phyloP scores from a whole-genome alignment of 225 moss, liverwort and hornwort species.

The Ulota crispa region DNA sequence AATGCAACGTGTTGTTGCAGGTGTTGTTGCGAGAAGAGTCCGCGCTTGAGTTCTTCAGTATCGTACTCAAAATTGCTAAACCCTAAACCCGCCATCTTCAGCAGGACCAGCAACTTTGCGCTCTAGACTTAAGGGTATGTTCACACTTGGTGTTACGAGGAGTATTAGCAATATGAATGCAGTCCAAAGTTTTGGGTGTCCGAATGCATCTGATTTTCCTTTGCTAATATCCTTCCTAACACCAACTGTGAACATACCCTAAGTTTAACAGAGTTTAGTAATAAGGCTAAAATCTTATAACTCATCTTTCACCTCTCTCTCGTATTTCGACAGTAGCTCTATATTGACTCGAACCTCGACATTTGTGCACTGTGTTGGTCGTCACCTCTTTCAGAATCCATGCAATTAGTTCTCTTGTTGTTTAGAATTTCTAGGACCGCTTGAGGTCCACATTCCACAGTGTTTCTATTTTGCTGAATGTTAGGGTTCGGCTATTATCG shows the following conservation, averaged over 20 bases:
- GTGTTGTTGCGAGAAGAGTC: neutral
- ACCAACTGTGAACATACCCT: too few relatives aligned
- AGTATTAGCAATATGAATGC: too few relatives aligned
- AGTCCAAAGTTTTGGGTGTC: too few relatives aligned
- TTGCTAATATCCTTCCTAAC: too few relatives aligned
- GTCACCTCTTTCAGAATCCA: neutral
- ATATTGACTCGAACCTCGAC: neutral
- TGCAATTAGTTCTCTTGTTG: neutral
- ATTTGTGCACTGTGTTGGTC: neutral
- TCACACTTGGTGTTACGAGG: too few relatives aligned
- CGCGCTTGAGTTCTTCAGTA: neutral
- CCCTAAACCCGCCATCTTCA: neutral
- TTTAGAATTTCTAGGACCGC: too few relatives aligned
- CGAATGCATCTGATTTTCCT: too few relatives aligned
- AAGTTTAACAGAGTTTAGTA: too few relatives aligned
- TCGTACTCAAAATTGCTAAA: neutral
- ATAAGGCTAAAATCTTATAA: neutral
- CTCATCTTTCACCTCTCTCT: neutral
- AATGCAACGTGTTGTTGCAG: too few relatives aligned
- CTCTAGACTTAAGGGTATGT: too few relatives aligned
- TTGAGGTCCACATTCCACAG: neutral
- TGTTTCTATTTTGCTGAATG: neutral
- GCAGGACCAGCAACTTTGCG: neutral
- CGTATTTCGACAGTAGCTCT: neutral
- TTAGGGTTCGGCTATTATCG: too few relatives aligned